Base-by-base conservation (phyloP, 768 basidiomycete species). In the Dacryopinax primogenitus region DNA sequence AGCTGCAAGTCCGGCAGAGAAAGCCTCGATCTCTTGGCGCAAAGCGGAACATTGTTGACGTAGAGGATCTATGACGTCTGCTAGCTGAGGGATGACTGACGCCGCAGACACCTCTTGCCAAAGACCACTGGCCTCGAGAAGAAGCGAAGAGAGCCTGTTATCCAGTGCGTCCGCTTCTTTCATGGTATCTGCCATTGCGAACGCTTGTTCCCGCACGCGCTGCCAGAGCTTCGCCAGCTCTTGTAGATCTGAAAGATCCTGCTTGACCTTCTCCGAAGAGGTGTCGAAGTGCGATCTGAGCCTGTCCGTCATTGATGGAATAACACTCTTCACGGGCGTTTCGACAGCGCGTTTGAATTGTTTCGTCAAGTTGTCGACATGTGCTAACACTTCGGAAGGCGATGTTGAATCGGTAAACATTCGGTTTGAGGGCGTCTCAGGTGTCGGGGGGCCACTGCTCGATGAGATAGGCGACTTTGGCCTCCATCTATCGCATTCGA, bases 141-240 rank as follows among this genome's bases (percentile, higher is more conserved):
- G 26, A 28, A 58, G 4, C 13, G 51, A 58, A 13, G 26, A 30
- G 15, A 88, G 79, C 32, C 77, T 82, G 33, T 81, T 74, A 68
- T 84, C 81, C 23, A 90, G 72, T 13, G 74, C 77, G 66, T 86
- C 78, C 63, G 81, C 82, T 62, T 86, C 84, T 36, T 84, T 82
- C 21, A 80, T 82, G 66, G 88, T 76, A 32, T 73, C 71, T 21
- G 69, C 68, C 87, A 92, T 88, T 23, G 75, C 78, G 1, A 73
- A 66, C 13, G 82, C 78, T 70, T 92, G 90, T 18, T 74, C 74
- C 68, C 78, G 78, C n/a, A 90, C 75, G 12, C 78, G 75, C 26
- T 81, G 75, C 45, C 84, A 77, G 13, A 88, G 74, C n/a, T 51
- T 21, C 13, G 64, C 65, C 21, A 69, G 36, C 28, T 66, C 63